phyloP scores from a whole-genome alignment of 345 rosid genomes.

The Lagerstroemia speciosa region DNA sequence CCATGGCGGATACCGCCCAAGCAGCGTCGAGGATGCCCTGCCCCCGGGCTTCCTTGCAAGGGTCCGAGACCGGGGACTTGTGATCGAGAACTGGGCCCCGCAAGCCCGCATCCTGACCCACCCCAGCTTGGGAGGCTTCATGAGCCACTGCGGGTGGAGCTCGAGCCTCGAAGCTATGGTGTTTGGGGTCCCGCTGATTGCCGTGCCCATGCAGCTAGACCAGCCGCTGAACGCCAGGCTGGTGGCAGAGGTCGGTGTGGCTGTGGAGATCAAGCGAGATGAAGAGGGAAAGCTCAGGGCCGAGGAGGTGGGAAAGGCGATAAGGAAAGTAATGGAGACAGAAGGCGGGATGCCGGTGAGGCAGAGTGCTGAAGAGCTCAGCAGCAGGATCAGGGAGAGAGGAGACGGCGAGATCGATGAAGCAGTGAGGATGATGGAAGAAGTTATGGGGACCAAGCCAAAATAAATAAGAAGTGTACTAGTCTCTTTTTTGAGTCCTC shows the following conservation, averaged over 20 bases:
- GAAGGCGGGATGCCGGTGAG: slow-evolving; percentile 13
- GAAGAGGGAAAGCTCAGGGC: slow-evolving; percentile 12
- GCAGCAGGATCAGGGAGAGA: slow-evolving; percentile 15
- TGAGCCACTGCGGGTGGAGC: slow-evolving; percentile 40
- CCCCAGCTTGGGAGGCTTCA: slow-evolving; percentile 22
- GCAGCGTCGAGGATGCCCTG: slow-evolving; percentile 16
- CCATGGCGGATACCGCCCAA: slow-evolving; percentile 3
- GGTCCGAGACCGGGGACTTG: slow-evolving; percentile 15
- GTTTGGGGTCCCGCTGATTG: slow-evolving; percentile 29
- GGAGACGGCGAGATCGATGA: slow-evolving; percentile 19
- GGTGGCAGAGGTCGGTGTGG: slow-evolving; percentile 24
- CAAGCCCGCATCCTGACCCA: slow-evolving; percentile 21
- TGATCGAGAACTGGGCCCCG: slow-evolving; percentile 31
- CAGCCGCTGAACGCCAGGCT: slow-evolving; percentile 24
- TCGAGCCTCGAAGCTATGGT: slow-evolving; percentile 24
- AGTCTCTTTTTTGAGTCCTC: background rate
- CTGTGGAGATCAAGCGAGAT: slow-evolving; percentile 14
- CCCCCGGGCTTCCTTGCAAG: slow-evolving; percentile 21
- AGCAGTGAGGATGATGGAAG: slow-evolving; percentile 16
- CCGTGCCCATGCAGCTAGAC: slow-evolving; percentile 26
- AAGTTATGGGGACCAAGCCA: background rate
- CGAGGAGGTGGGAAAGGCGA: slow-evolving; percentile 14
- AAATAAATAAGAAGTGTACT: background rate
- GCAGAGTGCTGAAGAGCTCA: slow-evolving; percentile 18
- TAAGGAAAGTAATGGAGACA: slow-evolving; percentile 13